Conservation (phyloP, 352 stramenopile genomes). For the Pythium utonaiense region DNA sequence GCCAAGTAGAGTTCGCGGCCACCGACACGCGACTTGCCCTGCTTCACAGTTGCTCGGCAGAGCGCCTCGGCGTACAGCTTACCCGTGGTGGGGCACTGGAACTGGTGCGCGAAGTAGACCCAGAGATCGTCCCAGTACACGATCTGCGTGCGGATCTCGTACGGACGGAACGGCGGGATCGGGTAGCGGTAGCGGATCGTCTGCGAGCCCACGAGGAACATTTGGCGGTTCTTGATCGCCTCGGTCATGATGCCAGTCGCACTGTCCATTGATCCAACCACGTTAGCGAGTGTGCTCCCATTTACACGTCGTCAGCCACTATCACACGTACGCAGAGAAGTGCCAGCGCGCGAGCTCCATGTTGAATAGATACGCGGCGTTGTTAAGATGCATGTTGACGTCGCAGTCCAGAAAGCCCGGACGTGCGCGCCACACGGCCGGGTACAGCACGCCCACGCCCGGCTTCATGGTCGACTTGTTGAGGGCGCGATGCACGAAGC, state of each 20-base stretch:
- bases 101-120: conserved; percentile 34
- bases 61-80: conserved; percentile 31
- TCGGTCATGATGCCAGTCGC: conserved; percentile 48
- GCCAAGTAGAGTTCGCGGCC: conserved; percentile 14
- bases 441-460: conserved; percentile 61
- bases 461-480: conserved; percentile 46
- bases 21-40: conserved; percentile 20
- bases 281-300: no score
- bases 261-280: no score
- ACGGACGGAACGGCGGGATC: conserved; percentile 31
- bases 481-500: conserved; percentile 47
- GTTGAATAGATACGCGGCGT: conserved; percentile 76
- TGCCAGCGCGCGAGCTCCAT: conserved; percentile 87
- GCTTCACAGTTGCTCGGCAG: conserved; percentile 25
- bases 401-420: conserved; percentile 74
- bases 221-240: conserved; percentile 55
- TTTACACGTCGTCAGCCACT: no score
- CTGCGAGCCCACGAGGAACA: conserved; percentile 63
- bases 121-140: conserved; percentile 34
- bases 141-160: conserved; percentile 32
- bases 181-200: conserved; percentile 31
- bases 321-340: conserved; percentile 54
- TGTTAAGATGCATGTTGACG: conserved; percentile 87
- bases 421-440: conserved; percentile 63
- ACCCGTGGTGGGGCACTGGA: conserved; percentile 31